These are phyloP conservation scores for Annulohypoxylon truncatum DNA, from an alignment of 2,329 filamentous ascomycete genomes.

Conservation along the genomic window DNA sequence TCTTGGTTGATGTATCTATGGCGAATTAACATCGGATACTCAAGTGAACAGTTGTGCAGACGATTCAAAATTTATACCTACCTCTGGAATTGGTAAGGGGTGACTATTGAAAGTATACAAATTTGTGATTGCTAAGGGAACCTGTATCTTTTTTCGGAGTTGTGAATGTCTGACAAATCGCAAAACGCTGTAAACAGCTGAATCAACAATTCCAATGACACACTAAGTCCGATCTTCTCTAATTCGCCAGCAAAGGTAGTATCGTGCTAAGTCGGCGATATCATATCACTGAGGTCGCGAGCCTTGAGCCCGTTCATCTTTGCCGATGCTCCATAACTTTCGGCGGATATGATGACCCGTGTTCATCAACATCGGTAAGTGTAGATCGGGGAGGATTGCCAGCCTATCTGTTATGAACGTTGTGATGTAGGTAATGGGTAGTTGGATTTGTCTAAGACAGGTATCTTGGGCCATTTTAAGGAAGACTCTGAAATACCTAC, in stretches of 20 bases:
- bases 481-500: too few relatives aligned
- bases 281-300: conserved; percentile 3
- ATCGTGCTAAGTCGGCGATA: neutral
- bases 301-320: too few relatives aligned
- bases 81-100: neutral
- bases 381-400: too few relatives aligned
- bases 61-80: neutral
- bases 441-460: too few relatives aligned
- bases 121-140: neutral
- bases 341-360: neutral
- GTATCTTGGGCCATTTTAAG: too few relatives aligned
- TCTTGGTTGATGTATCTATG: neutral
- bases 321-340: neutral
- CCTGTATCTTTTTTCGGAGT: neutral
- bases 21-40: neutral
- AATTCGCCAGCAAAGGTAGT: neutral
- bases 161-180: neutral
- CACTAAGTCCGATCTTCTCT: neutral
- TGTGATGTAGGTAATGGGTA: too few relatives aligned
- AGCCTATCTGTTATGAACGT: too few relatives aligned
- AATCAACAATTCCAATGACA: neutral
- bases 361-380: too few relatives aligned
- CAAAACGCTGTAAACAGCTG: neutral
- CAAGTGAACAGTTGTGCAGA: neutral
- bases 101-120: neutral